Percentiles rank a stretch among this genome's conserved stretches.
Evolutionary conservation across 1,284 basidiomycete species (phyloP).

Genomic region (Gomphus bonarii): DNA sequence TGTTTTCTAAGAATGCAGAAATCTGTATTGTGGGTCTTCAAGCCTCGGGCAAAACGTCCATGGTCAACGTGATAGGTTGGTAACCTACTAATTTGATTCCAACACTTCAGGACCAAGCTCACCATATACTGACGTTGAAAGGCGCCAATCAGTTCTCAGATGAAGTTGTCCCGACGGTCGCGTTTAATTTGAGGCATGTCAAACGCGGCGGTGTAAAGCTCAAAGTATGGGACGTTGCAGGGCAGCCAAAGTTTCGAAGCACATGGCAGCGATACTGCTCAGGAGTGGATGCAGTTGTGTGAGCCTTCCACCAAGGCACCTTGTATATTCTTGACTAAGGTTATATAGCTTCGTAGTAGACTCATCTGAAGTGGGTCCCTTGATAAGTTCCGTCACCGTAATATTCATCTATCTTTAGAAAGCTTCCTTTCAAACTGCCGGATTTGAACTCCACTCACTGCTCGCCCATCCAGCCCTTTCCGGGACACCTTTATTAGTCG

Average conservation of each 20-base stretch:
- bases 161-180: conserved; percentile 89
- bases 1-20: conserved; percentile 89
- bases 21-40: conserved; percentile 87
- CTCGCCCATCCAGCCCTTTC: conserved; percentile 63
- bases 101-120: not conserved
- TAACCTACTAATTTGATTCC: not conserved
- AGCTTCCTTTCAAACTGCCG: conserved; percentile 77
- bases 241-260: conserved; percentile 85
- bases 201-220: conserved; percentile 84
- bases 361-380: conserved; percentile 57
- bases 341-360: conserved; percentile 79
- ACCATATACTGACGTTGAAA: not conserved
- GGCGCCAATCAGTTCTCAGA: conserved; percentile 62
- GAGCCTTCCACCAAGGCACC: conserved; percentile 23
- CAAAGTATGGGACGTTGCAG: conserved; percentile 93
- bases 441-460: conserved; percentile 85
- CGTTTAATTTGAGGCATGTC: conserved; percentile 81
- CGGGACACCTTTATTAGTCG: conserved; percentile 83
- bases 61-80: conserved; percentile 77
- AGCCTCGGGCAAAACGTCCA: conserved; percentile 92
- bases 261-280: conserved; percentile 96
- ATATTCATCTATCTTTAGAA: conserved; percentile 31
- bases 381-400: not conserved
- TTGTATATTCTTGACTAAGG: conserved; percentile 8
- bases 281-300: conserved; percentile 92